Percentiles rank a stretch among this genome's conserved stretches.
These are phyloP conservation scores for Nyssa sinensis DNA, from an alignment of 148 eudicot genomes.

Conservation along the genomic window DNA sequence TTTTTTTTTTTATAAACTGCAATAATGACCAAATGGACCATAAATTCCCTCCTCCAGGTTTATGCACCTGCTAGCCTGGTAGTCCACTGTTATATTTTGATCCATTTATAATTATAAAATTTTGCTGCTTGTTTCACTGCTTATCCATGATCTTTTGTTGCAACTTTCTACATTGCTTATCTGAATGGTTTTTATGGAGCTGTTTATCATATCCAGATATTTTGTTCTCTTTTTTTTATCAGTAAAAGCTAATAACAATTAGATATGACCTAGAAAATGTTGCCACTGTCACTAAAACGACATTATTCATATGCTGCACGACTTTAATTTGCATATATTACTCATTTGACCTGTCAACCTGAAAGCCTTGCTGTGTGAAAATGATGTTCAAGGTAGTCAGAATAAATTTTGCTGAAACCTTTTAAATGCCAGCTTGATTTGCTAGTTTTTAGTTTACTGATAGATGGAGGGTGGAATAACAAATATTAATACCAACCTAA, in stretches of 20 bases:
- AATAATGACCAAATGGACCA: not conserved
- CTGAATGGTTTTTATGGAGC: too few relatives aligned
- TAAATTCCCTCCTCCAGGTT: not conserved
- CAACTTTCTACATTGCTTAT: too few relatives aligned
- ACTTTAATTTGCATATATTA: not conserved
- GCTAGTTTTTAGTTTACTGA: too few relatives aligned
- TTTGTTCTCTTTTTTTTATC: not conserved
- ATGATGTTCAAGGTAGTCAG: not conserved
- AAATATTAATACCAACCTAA: not conserved
- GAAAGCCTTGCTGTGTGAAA: not conserved
- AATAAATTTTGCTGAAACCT: too few relatives aligned
- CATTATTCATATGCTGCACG: not conserved
- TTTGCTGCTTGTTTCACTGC: not conserved
- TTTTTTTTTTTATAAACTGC: too few relatives aligned
- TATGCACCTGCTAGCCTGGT: not conserved
- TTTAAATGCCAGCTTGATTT: too few relatives aligned
- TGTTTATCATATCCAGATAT: too few relatives aligned
- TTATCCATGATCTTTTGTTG: too few relatives aligned
- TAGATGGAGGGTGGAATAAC: not conserved
- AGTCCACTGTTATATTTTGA: not conserved
- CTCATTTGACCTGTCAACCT: not conserved
- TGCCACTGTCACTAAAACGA: not conserved
- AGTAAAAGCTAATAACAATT: not conserved
- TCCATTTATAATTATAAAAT: not conserved
- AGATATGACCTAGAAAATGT: not conserved